Evolutionary conservation across 257 asterid species (phyloP), one percentile per base, ranked within the genome.

Genomic region (Striga asiatica): DNA sequence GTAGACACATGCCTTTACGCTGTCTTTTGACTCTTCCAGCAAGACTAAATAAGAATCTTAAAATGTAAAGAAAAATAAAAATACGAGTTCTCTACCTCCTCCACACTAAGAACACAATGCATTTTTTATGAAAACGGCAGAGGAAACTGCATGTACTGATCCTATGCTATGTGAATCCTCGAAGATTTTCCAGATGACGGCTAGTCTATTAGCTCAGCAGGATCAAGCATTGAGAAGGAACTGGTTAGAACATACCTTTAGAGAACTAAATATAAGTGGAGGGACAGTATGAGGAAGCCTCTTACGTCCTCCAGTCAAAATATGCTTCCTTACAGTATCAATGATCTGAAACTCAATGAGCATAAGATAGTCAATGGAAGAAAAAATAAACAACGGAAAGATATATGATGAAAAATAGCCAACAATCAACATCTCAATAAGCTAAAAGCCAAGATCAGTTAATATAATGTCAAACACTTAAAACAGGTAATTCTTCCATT

Each of bases 221-320:
- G 74, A 68, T 35, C 69, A 46, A 31, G 22, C 48, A 48, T 60
- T 62, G 17, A 62, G 6, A 13, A 29, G 16, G 29, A 64, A 63
- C 59, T 22, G 31, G 50, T 35, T 58, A 46, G 27, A 32, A 39
- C 34, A 54, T 74, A 92, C 99, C 99, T 84, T 76, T 23, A 92
- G 79, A 41, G 95, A 74, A 68, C 74, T 81, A 62, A 92, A 88
- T 69, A 88, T 77, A 67, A 92, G 88, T 35, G 97, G 87, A 68
- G 99, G 99, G 58, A 85, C 81, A 0, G 95, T 92, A 64, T 71
- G 77, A 2, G 86, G 91, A 68, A 92, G 97, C 78, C 95, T 83
- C 86, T 79, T 88, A 17, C 78, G 75, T 66, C 97, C 99, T 42
- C 99, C 99, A 34, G 77, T 63, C 77, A 82, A 59, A 63, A 92